Conservation (phyloP, 1,139 yeast species). For the Lodderomyces metapsilosis region DNA sequence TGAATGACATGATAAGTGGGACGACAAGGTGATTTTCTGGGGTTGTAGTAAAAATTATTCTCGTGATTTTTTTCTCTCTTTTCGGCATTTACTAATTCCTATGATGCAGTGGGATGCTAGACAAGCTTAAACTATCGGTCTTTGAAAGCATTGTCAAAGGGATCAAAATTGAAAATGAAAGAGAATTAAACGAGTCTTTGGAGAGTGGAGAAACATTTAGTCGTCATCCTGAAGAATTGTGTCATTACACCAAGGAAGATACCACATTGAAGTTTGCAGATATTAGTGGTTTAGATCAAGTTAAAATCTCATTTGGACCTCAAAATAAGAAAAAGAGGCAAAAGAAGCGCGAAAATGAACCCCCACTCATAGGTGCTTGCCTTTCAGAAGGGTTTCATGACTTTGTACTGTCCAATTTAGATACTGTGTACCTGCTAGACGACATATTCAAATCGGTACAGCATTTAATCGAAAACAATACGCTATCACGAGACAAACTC, state of each 20-base stretch:
- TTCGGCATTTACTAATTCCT: neutral
- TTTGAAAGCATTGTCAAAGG: slow-evolving; percentile 9
- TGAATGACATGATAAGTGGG: neutral
- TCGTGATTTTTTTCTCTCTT: neutral
- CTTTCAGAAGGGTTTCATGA: slow-evolving; percentile 19
- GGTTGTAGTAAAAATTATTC: neutral
- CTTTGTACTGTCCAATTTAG: slow-evolving; percentile 13
- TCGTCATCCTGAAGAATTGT: slow-evolving; percentile 9
- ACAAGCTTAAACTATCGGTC: slow-evolving; percentile 11
- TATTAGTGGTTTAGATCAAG: slow-evolving; percentile 9
- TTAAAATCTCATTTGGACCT: slow-evolving; percentile 5
- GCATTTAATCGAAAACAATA: slow-evolving; percentile 12
- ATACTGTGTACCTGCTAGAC: slow-evolving; percentile 19
- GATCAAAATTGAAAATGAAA: slow-evolving; percentile 3
- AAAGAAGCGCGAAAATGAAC: slow-evolving; percentile 8
- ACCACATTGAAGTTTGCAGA: slow-evolving; percentile 7
- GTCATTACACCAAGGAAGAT: slow-evolving; percentile 9
- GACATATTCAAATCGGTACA: slow-evolving; percentile 18
- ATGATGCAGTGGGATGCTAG: slow-evolving; percentile 7
- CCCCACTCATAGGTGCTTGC: slow-evolving; percentile 20
- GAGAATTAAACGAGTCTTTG: neutral
- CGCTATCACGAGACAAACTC: slow-evolving; percentile 10
- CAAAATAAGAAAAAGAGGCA: slow-evolving; percentile 1
- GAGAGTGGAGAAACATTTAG: neutral
- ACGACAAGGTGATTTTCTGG: neutral